These are phyloP conservation scores for Trichoderma gamsii DNA, from an alignment of 495 filamentous ascomycete genomes.

Conservation along the genomic window DNA sequence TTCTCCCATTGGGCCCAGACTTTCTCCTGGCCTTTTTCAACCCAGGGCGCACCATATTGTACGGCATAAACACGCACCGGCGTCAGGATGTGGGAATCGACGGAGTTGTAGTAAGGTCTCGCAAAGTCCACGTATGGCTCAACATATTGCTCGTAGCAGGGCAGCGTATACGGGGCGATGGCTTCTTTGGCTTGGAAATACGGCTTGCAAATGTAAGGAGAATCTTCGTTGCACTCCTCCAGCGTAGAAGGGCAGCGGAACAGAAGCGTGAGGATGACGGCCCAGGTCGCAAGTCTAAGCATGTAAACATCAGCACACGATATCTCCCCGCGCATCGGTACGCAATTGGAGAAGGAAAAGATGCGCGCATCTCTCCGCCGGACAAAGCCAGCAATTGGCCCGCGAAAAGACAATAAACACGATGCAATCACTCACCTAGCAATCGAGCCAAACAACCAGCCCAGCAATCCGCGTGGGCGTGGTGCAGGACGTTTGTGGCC, in stretches of 20 bases:
- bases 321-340: conserved; percentile 60
- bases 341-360: conserved; percentile 32
- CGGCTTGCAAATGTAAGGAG: conserved; percentile 76
- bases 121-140: conserved; percentile 74
- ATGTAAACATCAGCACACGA: conserved; percentile 17
- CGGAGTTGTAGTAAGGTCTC: conserved; percentile 62
- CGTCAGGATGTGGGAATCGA: conserved; percentile 60
- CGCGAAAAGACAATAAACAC: neutral
- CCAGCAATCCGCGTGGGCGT: neutral
- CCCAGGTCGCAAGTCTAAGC: conserved; percentile 75
- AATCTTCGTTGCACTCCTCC: conserved; percentile 58
- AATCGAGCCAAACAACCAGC: neutral
- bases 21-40: conserved; percentile 59
- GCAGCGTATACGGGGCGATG: conserved; percentile 67
- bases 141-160: conserved; percentile 81
- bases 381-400: neutral
- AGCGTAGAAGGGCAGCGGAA: conserved; percentile 74
- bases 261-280: conserved; percentile 67
- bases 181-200: conserved; percentile 67
- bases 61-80: conserved; percentile 61
- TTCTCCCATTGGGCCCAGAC: conserved; percentile 70
- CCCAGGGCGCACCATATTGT: conserved; percentile 71
- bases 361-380: conserved; percentile 19
- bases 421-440: conserved; percentile 1
- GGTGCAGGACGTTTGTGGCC: conserved; percentile 23